These are phyloP conservation scores for Torrubiellomyces zombiae DNA, from an alignment of 2,329 filamentous ascomycete genomes.

Conservation along the genomic window DNA sequence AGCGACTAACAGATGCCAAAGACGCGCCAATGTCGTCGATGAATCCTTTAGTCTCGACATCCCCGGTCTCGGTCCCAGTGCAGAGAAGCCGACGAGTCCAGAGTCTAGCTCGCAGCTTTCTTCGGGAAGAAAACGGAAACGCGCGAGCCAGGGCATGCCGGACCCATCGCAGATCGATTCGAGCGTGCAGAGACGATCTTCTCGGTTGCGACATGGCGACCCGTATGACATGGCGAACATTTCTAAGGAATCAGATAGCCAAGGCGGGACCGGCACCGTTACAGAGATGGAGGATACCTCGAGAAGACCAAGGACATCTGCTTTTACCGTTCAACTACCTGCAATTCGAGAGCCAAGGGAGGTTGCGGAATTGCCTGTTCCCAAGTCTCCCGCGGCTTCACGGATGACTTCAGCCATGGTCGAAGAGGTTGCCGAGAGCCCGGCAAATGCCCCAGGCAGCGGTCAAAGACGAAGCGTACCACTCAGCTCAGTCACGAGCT, in stretches of 20 bases:
- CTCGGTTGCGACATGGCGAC: too few relatives aligned
- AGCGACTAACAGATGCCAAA: too few relatives aligned
- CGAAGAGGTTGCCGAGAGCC: slow-evolving; percentile 25
- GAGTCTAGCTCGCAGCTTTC: slow-evolving; percentile 23
- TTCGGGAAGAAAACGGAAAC: slow-evolving; percentile 28
- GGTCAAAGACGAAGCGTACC: slow-evolving; percentile 28
- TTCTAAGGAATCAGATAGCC: slow-evolving; percentile 12
- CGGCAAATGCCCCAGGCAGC: slow-evolving; percentile 36
- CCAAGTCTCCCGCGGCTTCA: slow-evolving; percentile 3
- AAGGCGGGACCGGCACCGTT: slow-evolving; percentile 1
- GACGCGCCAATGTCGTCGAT: slow-evolving; percentile 40
- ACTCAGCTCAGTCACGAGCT: slow-evolving; percentile 18
- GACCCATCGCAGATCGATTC: slow-evolving; percentile 5
- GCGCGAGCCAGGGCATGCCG: slow-evolving; percentile 11
- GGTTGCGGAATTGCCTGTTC: too few relatives aligned
- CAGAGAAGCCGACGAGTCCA: too few relatives aligned
- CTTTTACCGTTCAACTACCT: too few relatives aligned
- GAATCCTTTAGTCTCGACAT: slow-evolving; percentile 41
- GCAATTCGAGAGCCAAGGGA: too few relatives aligned
- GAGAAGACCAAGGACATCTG: too few relatives aligned
- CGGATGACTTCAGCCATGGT: slow-evolving; percentile 4
- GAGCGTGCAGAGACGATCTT: too few relatives aligned
- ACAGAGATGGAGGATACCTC: too few relatives aligned
- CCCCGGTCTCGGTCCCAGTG: slow-evolving; percentile 22
- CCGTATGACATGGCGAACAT: slow-evolving; percentile 14